Conservation (phyloP, 2,329 filamentous ascomycete genomes). For the Alternaria sp. region DNA sequence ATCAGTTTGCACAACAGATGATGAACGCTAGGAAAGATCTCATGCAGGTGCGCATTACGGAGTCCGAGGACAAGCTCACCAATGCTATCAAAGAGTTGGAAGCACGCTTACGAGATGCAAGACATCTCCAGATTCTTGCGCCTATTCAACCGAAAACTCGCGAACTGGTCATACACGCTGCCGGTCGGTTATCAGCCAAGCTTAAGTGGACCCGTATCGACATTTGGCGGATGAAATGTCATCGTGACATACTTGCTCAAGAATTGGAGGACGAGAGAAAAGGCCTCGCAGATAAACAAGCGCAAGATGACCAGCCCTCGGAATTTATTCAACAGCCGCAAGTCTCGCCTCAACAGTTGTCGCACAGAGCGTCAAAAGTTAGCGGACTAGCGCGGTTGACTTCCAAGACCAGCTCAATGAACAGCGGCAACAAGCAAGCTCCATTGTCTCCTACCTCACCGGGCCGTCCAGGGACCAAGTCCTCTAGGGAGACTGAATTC, state of each 20-base stretch:
- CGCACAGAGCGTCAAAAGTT: constrained; percentile 36
- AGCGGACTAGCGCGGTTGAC: constrained; percentile 43
- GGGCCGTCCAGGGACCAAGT: constrained; percentile 44
- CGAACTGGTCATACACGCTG: constrained; percentile 83
- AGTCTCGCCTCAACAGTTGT: constrained; percentile 34
- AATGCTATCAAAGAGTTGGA: constrained; percentile 79
- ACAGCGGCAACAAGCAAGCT: constrained; percentile 38
- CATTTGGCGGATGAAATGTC: constrained; percentile 89
- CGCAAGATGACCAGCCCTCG: constrained; percentile 33
- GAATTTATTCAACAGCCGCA: constrained; percentile 31
- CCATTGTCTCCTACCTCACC: constrained; percentile 37
- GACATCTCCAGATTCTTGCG: constrained; percentile 85
- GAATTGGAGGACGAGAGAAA: constrained; percentile 82
- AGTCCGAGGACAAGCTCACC: constrained; percentile 80
- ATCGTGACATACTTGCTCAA: constrained; percentile 83
- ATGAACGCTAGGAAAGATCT: constrained; percentile 80
- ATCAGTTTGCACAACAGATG: constrained; percentile 85
- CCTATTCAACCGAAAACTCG: constrained; percentile 90
- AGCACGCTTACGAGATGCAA: constrained; percentile 81
- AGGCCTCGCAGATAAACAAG: constrained; percentile 36
- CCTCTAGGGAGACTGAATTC: constrained; percentile 46
- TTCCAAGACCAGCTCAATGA: constrained; percentile 46
- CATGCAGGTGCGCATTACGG: constrained; percentile 81
- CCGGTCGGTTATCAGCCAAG: constrained; percentile 82
- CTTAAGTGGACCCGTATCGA: constrained; percentile 94